Percentiles rank a stretch among this genome's conserved stretches.
phyloP scores from a whole-genome alignment of 2,329 filamentous ascomycete species.

The Rhynchosporium graminicola region DNA sequence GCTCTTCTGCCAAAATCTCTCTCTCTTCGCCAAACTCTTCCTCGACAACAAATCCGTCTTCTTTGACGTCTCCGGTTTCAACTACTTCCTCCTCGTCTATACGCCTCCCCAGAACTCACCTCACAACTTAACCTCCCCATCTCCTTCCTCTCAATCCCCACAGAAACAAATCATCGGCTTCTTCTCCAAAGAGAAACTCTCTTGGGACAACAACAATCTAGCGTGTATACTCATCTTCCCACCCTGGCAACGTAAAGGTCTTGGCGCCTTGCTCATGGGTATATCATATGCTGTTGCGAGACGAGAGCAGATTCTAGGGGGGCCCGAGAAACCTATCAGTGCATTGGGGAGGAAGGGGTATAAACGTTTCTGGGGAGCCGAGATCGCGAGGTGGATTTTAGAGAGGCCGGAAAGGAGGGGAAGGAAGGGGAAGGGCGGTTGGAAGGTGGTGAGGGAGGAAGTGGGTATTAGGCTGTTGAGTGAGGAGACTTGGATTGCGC shows the following conservation, averaged over 20 bases:
- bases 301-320: constrained; percentile 80
- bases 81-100: constrained; percentile 90
- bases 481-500: constrained; percentile 76
- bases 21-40: constrained; percentile 94
- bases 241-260: constrained; percentile 87
- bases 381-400: constrained; percentile 72
- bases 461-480: constrained; percentile 72
- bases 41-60: constrained; percentile 98
- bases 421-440: constrained; percentile 32
- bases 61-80: constrained; percentile 91
- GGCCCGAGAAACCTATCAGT: constrained; percentile 91
- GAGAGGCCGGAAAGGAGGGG: constrained; percentile 29
- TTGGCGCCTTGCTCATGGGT: constrained; percentile 88
- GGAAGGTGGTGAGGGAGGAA: constrained; percentile 40
- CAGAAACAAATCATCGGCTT: constrained; percentile 77
- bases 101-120: constrained; percentile 48
- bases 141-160: constrained; percentile 15
- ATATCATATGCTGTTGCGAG: constrained; percentile 90
- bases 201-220: constrained; percentile 97
- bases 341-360: constrained; percentile 84
- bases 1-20: constrained; percentile 93
- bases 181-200: constrained; percentile 98
- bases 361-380: constrained; percentile 80
- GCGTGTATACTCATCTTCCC: constrained; percentile 96
- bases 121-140: constrained; percentile 44